Conservation (phyloP, 1,284 basidiomycete species). For the Phylloboletellus chloephorus region DNA sequence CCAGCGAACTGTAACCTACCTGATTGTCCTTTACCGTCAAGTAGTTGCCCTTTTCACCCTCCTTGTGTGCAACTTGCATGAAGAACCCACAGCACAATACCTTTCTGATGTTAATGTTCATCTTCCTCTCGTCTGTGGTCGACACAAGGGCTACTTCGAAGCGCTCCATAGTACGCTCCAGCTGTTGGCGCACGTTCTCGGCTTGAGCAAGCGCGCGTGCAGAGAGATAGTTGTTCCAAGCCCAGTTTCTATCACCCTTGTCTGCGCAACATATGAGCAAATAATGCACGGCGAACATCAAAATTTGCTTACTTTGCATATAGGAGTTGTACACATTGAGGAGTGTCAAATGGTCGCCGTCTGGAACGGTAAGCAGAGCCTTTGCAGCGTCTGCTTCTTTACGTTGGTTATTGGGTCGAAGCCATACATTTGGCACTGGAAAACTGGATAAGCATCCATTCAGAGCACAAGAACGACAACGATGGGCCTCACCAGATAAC, state of each 20-base stretch:
- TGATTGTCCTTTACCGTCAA: conserved; percentile 94
- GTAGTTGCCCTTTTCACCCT: conserved; percentile 86
- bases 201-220: conserved; percentile 83
- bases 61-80: conserved; percentile 97
- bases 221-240: conserved; percentile 91
- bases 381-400: conserved; percentile 93
- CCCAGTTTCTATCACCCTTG: conserved; percentile 79
- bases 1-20: conserved; percentile 30
- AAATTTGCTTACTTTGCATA: conserved; percentile 59
- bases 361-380: conserved; percentile 83
- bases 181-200: conserved; percentile 91
- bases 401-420: conserved; percentile 83
- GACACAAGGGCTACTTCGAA: conserved; percentile 79
- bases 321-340: conserved; percentile 97
- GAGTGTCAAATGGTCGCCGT: conserved; percentile 93
- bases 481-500: conserved; percentile 68
- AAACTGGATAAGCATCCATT: conserved; percentile 4
- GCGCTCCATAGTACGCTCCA: conserved; percentile 93
- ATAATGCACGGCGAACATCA: not conserved
- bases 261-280: conserved; percentile 39
- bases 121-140: conserved; percentile 73
- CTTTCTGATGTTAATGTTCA: conserved; percentile 78
- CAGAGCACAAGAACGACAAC: not conserved
- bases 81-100: conserved; percentile 93
- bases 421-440: conserved; percentile 88